Conservation (phyloP, 1,139 yeast species). For the Hyphopichia buzzinii region DNA sequence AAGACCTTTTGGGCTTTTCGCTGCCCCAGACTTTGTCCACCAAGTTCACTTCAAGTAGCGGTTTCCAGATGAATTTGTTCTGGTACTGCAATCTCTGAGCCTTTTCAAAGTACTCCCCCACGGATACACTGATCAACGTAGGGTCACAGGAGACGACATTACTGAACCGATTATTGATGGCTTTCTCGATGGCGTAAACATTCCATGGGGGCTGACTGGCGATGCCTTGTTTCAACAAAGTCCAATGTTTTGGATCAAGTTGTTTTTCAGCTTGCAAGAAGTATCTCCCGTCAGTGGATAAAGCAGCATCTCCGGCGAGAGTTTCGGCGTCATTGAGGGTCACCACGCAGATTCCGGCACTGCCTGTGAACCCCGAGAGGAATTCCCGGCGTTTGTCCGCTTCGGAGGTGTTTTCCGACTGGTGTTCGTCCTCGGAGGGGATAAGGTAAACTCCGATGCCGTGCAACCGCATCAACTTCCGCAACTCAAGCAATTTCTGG, state of each 20-base stretch:
- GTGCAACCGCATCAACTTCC: constrained; percentile 55
- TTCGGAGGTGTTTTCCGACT: constrained; percentile 50
- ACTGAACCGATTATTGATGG: constrained; percentile 30
- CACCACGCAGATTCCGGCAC: constrained; percentile 55
- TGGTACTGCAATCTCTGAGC: constrained; percentile 19
- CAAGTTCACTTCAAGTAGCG: constrained; percentile 30
- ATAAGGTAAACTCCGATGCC: constrained; percentile 77
- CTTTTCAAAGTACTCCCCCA: constrained; percentile 34
- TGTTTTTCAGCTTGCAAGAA: constrained; percentile 48
- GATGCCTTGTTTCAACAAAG: constrained; percentile 37
- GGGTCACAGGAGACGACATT: constrained; percentile 43
- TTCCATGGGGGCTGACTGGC: constrained; percentile 39
- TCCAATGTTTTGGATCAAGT: constrained; percentile 35
- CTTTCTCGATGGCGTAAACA: constrained; percentile 34
- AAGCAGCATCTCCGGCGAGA: constrained; percentile 40
- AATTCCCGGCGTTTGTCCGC: constrained; percentile 52
- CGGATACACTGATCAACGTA: constrained; percentile 28
- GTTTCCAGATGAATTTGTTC: constrained; percentile 27
- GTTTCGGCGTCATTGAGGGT: constrained; percentile 34
- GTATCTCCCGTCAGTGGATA: constrained; percentile 59
- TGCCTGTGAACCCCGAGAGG: constrained; percentile 55
- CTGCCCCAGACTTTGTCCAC: constrained; percentile 43
- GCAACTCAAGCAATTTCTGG: constrained; percentile 30
- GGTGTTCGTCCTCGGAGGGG: constrained; percentile 90
- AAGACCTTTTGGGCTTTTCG: constrained; percentile 38